A percentile compares a stretch with the other conserved stretches of the same genome.
phyloP scores from a whole-genome alignment of 805 yeast genomes.

The Pichia eremophila region DNA sequence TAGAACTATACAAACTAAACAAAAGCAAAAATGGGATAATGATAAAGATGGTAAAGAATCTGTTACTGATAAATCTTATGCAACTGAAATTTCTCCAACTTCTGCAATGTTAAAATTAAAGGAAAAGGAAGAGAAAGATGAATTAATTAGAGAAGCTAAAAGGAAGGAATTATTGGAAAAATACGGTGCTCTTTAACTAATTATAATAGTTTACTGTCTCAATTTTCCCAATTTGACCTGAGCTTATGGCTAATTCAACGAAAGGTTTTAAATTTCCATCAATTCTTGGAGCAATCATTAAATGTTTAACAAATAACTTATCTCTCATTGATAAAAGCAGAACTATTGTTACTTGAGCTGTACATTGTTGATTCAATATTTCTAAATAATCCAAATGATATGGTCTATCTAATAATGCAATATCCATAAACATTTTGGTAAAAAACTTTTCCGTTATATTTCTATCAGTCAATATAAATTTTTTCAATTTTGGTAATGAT shows the following conservation, averaged over 20 bases:
- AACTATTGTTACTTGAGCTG: no score
- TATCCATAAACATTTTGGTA: neutral
- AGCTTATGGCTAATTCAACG: no score
- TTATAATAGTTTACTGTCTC: no score
- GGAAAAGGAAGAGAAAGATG: slow-evolving; percentile 24
- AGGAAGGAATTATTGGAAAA: slow-evolving; percentile 27
- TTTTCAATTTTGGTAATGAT: neutral
- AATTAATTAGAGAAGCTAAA: slow-evolving; percentile 21
- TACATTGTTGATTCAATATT: no score
- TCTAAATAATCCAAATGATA: neutral
- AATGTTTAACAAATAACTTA: neutral
- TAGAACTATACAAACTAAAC: slow-evolving; percentile 14
- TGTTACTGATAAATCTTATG: slow-evolving; percentile 17
- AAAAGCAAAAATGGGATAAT: slow-evolving; percentile 12
- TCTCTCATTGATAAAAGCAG: neutral
- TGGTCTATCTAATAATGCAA: neutral
- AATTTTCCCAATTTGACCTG: no score
- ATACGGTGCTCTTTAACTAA: slow-evolving; percentile 26
- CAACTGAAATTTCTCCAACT: slow-evolving; percentile 40
- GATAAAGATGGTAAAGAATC: slow-evolving; percentile 10
- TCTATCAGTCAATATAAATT: neutral
- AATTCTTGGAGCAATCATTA: neutral
- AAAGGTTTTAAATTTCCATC: no score
- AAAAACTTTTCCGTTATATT: neutral
- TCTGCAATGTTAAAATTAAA: slow-evolving; percentile 30